Evolutionary conservation across 345 rosid species (phyloP).

Genomic region (Acer campestre): DNA sequence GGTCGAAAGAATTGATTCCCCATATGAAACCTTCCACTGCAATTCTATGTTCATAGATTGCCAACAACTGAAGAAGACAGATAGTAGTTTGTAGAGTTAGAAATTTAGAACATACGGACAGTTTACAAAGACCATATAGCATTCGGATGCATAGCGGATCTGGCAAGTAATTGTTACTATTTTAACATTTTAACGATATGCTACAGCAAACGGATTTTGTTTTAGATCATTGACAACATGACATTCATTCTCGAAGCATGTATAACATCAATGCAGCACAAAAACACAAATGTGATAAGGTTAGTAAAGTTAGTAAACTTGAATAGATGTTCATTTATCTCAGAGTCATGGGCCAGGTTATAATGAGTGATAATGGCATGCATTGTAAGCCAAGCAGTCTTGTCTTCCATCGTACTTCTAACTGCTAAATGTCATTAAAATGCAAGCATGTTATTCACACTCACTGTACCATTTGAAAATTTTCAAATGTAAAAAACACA

Average conservation of each 20-base stretch:
- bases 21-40: slow-evolving; percentile 94
- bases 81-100: neutral
- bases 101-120: neutral
- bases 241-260: neutral
- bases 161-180: neutral
- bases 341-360: no score
- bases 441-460: neutral
- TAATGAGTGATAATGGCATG: no score
- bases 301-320: neutral
- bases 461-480: neutral
- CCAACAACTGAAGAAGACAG: slow-evolving; percentile 61
- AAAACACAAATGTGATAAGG: neutral
- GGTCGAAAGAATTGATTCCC: slow-evolving; percentile 99
- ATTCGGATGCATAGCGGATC: neutral
- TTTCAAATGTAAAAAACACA: slow-evolving; percentile 2
- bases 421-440: neutral
- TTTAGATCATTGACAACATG: neutral
- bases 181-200: neutral
- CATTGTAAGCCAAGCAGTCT: no score
- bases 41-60: slow-evolving; percentile 92
- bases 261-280: neutral
- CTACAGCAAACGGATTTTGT: neutral
- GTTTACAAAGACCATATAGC: neutral
- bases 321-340: neutral
- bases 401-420: no score